Percentiles rank a stretch among this genome's conserved stretches.
Conservation (phyloP, 2,329 filamentous ascomycete species). For the Torrubiellomyces zombiae region DNA sequence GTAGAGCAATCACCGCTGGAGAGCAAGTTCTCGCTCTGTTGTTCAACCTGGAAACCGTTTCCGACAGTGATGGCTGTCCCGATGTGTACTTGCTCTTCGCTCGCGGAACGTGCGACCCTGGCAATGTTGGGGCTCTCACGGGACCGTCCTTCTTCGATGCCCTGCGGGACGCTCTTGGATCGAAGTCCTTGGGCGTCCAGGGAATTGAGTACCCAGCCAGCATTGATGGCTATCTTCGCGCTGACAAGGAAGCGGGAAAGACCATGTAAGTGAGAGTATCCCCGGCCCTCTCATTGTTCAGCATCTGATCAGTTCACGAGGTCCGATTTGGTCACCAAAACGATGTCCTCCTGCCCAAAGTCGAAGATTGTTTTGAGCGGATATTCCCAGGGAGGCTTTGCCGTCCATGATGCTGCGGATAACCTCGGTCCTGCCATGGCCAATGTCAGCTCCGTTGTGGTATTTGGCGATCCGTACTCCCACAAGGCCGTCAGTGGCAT, state of each 20-base stretch:
- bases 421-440: constrained; percentile 9
- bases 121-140: constrained; percentile 13
- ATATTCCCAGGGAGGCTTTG: constrained; percentile 13
- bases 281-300: background rate
- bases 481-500: constrained; percentile 9
- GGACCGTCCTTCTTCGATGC: constrained; percentile 12
- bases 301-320: constrained; percentile 11
- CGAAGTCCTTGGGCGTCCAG: constrained; percentile 8
- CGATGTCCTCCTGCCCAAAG: constrained; percentile 11
- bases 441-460: constrained; percentile 13
- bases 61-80: constrained; percentile 8
- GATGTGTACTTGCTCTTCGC: constrained; percentile 13
- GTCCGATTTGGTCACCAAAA: constrained; percentile 15
- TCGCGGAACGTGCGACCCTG: constrained; percentile 14
- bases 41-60: constrained; percentile 5
- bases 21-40: constrained; percentile 5
- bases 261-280: constrained; percentile 8
- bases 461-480: constrained; percentile 14
- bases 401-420: constrained; percentile 11
- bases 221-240: constrained; percentile 11
- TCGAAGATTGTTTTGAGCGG: constrained; percentile 11
- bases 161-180: constrained; percentile 5
- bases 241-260: constrained; percentile 7
- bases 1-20: constrained; percentile 4
- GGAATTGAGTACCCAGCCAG: constrained; percentile 13